These are phyloP conservation scores for Paraconiothyrium sp. DNA, from an alignment of 2,329 filamentous ascomycete genomes.

Conservation along the genomic window DNA sequence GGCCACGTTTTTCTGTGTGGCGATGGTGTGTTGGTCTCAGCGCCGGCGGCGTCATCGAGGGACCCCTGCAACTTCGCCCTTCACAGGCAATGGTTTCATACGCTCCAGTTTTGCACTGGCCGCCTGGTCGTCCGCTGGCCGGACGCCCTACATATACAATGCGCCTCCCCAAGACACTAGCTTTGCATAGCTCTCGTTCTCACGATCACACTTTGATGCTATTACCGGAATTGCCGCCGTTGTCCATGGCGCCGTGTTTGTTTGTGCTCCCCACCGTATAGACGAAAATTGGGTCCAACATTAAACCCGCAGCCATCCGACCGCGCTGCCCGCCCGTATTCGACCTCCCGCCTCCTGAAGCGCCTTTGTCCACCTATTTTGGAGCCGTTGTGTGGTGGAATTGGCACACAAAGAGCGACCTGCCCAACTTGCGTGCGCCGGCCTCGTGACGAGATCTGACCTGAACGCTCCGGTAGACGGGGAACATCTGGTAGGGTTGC, in stretches of 20 bases:
- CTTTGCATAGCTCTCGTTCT: slow-evolving; percentile 8
- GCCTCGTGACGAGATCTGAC: background rate
- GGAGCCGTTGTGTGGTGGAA: background rate
- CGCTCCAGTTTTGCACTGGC: slow-evolving; percentile 14
- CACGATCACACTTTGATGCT: slow-evolving; percentile 13
- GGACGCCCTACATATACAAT: slow-evolving; percentile 21
- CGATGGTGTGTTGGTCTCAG: background rate
- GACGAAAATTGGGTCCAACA: slow-evolving; percentile 20
- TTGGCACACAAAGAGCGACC: background rate
- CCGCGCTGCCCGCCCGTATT: slow-evolving; percentile 5
- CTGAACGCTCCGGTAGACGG: background rate
- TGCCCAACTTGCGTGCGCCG: background rate
- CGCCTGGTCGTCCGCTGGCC: slow-evolving; percentile 4
- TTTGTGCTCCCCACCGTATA: slow-evolving; percentile 22
- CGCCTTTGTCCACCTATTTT: background rate
- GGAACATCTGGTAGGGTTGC: background rate
- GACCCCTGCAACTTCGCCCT: slow-evolving; percentile 8
- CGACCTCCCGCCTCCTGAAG: background rate
- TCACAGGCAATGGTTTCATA: slow-evolving; percentile 16
- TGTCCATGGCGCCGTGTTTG: slow-evolving; percentile 35
- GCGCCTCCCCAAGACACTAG: slow-evolving; percentile 10
- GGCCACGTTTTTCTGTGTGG: slow-evolving; percentile 16
- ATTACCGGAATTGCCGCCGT: slow-evolving; percentile 13
- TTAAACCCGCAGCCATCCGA: slow-evolving; percentile 15
- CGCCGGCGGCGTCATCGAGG: slow-evolving; percentile 10